Percentiles rank a stretch among this genome's conserved stretches.
phyloP scores from a whole-genome alignment of 2,329 filamentous ascomycete species.

The Penicillium crustosum region DNA sequence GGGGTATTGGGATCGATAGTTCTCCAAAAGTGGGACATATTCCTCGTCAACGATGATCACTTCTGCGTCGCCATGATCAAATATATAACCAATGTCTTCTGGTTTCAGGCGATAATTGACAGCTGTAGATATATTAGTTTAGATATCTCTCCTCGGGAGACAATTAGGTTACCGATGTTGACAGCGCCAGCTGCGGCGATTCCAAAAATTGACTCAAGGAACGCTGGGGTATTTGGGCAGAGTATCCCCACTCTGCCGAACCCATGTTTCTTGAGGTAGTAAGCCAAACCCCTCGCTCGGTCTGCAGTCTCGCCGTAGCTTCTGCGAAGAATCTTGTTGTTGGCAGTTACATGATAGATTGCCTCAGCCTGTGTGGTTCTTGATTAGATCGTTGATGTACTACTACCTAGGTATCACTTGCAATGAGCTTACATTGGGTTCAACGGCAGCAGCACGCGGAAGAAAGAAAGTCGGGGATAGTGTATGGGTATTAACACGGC shows the following conservation, averaged over 20 bases:
- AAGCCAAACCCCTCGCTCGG: slow-evolving; percentile 81
- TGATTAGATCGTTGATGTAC: not conserved
- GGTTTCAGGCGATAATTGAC: slow-evolving; percentile 74
- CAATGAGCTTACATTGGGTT: slow-evolving; percentile 63
- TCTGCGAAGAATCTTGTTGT: slow-evolving; percentile 70
- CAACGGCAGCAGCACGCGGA: slow-evolving; percentile 80
- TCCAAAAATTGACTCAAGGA: slow-evolving; percentile 86
- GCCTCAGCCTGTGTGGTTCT: slow-evolving; percentile 61
- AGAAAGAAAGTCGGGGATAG: slow-evolving; percentile 87
- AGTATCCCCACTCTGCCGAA: slow-evolving; percentile 80
- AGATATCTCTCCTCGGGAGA: slow-evolving; percentile 31
- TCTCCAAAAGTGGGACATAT: slow-evolving; percentile 67
- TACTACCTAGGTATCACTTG: not conserved
- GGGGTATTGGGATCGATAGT: slow-evolving; percentile 62
- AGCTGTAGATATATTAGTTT: slow-evolving; percentile 35
- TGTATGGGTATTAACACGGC: slow-evolving; percentile 50
- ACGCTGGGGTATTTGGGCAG: slow-evolving; percentile 89
- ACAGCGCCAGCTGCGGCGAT: slow-evolving; percentile 78
- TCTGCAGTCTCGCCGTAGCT: slow-evolving; percentile 81
- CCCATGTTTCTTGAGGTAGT: slow-evolving; percentile 74
- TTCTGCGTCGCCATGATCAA: slow-evolving; percentile 83
- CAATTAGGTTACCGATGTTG: slow-evolving; percentile 57
- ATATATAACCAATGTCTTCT: slow-evolving; percentile 88
- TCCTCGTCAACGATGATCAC: slow-evolving; percentile 84
- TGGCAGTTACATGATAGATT: slow-evolving; percentile 80